These are phyloP conservation scores for Corymbia calophylla DNA, from an alignment of 441 rosid species.

Conservation along the genomic window DNA sequence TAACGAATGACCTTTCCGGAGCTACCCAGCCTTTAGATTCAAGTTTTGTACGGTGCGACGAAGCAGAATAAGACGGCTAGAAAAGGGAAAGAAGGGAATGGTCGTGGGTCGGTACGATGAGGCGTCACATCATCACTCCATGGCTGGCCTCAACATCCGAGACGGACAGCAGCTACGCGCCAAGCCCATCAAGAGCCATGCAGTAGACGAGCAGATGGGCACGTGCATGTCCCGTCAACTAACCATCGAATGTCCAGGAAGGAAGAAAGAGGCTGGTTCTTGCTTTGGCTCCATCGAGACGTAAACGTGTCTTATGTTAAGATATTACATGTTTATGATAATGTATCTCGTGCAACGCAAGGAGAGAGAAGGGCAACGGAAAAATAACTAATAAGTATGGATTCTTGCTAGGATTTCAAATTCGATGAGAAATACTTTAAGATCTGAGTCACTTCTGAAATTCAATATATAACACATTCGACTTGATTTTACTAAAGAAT, in stretches of 20 bases:
- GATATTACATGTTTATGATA: too few species aligned
- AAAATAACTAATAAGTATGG: too few species aligned
- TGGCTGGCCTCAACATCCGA: neutral
- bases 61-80: neutral
- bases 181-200: neutral
- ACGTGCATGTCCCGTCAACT: neutral
- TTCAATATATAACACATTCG: too few species aligned
- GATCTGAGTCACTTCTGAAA: too few species aligned
- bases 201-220: neutral
- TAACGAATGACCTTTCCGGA: neutral
- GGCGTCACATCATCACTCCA: neutral
- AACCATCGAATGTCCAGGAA: neutral
- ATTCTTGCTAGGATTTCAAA: neutral
- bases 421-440: too few species aligned
- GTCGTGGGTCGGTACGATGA: neutral
- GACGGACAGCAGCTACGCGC: neutral
- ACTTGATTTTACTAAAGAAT: neutral
- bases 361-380: neutral
- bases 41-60: neutral
- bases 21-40: neutral
- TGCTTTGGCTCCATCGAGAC: neutral
- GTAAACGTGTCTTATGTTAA: neutral
- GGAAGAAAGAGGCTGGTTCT: neutral
- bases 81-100: neutral
- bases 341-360: neutral